Evolutionary conservation across 768 basidiomycete genomes (phyloP).

Genomic region (Hypsizygus marmoreus): DNA sequence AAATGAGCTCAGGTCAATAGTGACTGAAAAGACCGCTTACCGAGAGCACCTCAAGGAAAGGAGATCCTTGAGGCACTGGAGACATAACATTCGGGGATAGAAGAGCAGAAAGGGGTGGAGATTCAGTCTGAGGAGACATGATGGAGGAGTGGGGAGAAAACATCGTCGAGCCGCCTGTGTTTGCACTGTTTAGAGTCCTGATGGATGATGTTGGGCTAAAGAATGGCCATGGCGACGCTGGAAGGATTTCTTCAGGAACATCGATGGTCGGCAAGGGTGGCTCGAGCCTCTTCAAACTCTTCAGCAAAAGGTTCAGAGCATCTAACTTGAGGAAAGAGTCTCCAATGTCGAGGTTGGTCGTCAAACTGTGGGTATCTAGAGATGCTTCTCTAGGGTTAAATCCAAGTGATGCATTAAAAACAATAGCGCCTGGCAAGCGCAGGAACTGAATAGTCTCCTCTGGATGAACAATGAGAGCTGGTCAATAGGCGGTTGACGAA

Average conservation of each 20-base stretch:
- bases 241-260: neutral
- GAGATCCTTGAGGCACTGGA: constrained; percentile 24
- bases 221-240: constrained; percentile 2
- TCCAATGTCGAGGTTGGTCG: constrained; percentile 45
- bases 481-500: neutral
- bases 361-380: constrained; percentile 55
- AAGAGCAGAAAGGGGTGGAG: constrained; percentile 7
- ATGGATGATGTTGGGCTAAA: constrained; percentile 4
- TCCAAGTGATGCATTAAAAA: constrained; percentile 47
- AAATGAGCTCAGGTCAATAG: constrained; percentile 11
- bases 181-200: constrained; percentile 7
- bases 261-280: neutral
- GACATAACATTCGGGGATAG: constrained; percentile 15
- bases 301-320: constrained; percentile 35
- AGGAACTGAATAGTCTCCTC: constrained; percentile 41
- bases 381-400: constrained; percentile 61
- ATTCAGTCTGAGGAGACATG: constrained; percentile 9
- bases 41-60: constrained; percentile 25
- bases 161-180: constrained; percentile 3
- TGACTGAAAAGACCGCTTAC: constrained; percentile 21
- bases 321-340: constrained; percentile 51
- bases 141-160: constrained; percentile 12
- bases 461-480: constrained; percentile 10
- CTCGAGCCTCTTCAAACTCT: constrained; percentile 14
- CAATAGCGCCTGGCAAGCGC: constrained; percentile 45